phyloP scores from a whole-genome alignment of 805 yeast genomes.

The Jamesozyma spencerorum region DNA sequence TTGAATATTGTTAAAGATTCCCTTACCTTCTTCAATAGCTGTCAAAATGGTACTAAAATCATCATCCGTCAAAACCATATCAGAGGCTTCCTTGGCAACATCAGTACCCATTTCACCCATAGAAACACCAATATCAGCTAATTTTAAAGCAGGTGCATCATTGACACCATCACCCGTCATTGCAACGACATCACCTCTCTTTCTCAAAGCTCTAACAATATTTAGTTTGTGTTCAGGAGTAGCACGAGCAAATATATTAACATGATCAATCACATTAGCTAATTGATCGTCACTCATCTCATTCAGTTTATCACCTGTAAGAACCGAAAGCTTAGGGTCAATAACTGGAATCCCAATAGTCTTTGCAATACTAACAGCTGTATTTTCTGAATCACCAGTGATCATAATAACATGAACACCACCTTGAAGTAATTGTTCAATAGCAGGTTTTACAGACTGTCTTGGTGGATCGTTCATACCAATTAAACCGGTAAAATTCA shows the following conservation, averaged over 20 bases:
- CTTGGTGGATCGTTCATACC: constrained; percentile 99
- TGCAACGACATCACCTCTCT: constrained; percentile 90
- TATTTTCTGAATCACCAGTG: constrained; percentile 86
- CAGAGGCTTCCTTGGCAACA: constrained; percentile 97
- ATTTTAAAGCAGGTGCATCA: constrained; percentile 95
- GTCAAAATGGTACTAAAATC: constrained; percentile 88
- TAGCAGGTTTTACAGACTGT: constrained; percentile 67
- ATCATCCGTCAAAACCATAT: constrained; percentile 94
- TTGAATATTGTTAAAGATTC: constrained; percentile 91
- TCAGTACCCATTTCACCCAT: constrained; percentile 95
- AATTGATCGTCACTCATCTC: constrained; percentile 61
- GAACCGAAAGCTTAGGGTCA: constrained; percentile 54
- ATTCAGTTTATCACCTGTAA: constrained; percentile 81
- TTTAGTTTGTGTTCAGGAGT: constrained; percentile 90
- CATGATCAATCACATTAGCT: constrained; percentile 66
- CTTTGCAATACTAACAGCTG: constrained; percentile 76
- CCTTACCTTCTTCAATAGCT: constrained; percentile 96
- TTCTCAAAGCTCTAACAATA: constrained; percentile 81
- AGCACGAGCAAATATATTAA: constrained; percentile 87
- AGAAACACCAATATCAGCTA: constrained; percentile 93
- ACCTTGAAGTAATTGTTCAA: constrained; percentile 71
- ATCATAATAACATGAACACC: constrained; percentile 98
- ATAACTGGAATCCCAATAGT: constrained; percentile 82
- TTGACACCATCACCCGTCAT: constrained; percentile 99
- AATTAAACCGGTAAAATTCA: constrained; percentile 74